Conservation (phyloP, 805 yeast genomes). For the Crinitomyces ghanaensis region DNA sequence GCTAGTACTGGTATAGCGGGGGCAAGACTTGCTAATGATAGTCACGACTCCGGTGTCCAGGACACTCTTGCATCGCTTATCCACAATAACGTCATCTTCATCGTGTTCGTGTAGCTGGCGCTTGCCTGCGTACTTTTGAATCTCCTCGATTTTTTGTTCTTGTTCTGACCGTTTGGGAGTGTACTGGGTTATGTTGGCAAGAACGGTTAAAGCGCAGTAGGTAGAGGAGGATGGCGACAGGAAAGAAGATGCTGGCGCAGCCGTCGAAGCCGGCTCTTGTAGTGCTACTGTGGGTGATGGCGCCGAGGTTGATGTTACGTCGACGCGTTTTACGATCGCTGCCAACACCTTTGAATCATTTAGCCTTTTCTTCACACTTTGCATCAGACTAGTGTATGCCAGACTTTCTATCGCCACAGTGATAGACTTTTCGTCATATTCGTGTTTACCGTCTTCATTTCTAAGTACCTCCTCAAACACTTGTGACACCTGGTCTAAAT, state of each 20-base stretch:
- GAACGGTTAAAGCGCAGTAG: constrained; percentile 23
- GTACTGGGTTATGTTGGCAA: constrained; percentile 24
- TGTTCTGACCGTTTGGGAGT: constrained; percentile 24
- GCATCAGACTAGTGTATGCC: constrained; percentile 25
- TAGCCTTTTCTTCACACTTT: constrained; percentile 21
- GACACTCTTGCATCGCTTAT: constrained; percentile 17
- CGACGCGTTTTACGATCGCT: not conserved
- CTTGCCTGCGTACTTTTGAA: constrained; percentile 23
- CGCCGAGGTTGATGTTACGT: not conserved
- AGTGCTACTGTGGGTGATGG: no score
- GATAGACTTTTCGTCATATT: no score
- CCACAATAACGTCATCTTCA: constrained; percentile 14
- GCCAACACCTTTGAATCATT: constrained; percentile 7
- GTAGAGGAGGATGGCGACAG: constrained; percentile 18
- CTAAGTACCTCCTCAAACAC: constrained; percentile 20
- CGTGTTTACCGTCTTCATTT: no score
- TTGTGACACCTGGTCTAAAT: constrained; percentile 20
- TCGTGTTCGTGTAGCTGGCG: constrained; percentile 14
- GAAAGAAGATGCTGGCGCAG: no score
- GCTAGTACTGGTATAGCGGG: constrained; percentile 16
- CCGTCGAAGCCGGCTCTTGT: no score
- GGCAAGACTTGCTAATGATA: constrained; percentile 14
- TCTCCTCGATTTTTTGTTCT: constrained; percentile 18
- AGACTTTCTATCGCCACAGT: constrained; percentile 29
- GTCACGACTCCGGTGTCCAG: constrained; percentile 19